Evolutionary conservation across 2,329 filamentous ascomycete genomes (phyloP), one percentile per base, ranked within the genome.

Genomic region (Colletotrichum ledebouriae): DNA sequence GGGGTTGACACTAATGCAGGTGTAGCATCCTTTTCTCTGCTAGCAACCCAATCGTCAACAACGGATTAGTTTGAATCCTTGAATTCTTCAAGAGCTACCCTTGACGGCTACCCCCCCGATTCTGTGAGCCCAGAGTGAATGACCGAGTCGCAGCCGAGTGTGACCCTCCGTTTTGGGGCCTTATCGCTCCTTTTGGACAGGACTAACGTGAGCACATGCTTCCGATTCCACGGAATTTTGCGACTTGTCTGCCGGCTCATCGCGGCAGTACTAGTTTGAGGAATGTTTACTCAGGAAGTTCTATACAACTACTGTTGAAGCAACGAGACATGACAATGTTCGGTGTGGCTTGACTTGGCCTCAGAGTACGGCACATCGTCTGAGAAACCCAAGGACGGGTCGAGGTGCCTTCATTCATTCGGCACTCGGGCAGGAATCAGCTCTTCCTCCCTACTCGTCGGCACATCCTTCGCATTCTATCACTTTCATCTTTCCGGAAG

Each of bases 91-190:
- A 13, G 17, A 56, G 42, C 42, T 41, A 56, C 49, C 42, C 34
- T 55, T 56, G 55, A 34, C 39, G 57, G 42, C 66, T 63, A 67
- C 25, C 25, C 25, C 25, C 41, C 5, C 12, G 44, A 22, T 46
- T 33, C 42, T 34, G 37, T 25, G 41, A n/a, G 12, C 20, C 20
- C 7, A 25, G 46, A 33, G 57, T 42, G 66, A 53, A 66, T 67
- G 63, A 69, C 62, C 63, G 57, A 62, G 49, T 57, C 50, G 63
- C 34, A 37, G 63, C 56, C 66, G 66, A 67, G 39, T 69, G 50
- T 47, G 34, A 69, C 63, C 63, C 62, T 67, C 63, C 50, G 44
- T 33, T 44, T 12, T 11, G 29, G 22, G 39, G 22, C 9, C 52
- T 66, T 49, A 29, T 68, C 65, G 60, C 65, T 33, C 9, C 13